Evolutionary conservation across 2,329 filamentous ascomycete species (phyloP), one percentile per base, ranked within the genome.

Genomic region (Diaporthe vexans): DNA sequence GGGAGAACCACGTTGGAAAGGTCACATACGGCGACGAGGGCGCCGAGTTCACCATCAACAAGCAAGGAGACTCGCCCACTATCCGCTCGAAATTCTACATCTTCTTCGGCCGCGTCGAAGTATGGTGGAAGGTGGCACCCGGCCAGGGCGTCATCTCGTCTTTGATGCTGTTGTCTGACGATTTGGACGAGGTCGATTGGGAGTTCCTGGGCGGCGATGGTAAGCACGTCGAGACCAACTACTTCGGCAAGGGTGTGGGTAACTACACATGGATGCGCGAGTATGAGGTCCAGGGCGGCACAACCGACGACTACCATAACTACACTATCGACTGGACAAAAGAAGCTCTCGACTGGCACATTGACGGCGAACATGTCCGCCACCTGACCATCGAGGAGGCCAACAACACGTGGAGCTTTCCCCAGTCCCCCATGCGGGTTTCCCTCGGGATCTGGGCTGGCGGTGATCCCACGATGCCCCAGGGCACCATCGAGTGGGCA

Each of bases 161-260:
- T 76, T 92, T 97, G 80, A 95, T 97, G 81, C 88, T 96, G 82
- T 88, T 97, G 77, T 96, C 93, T 68, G 93, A 97, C 78, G 92
- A 95, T 78, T 88, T 96, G 19, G 95, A 97, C 81, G 94, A 97
- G 84, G 92, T 97, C 54, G 95, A 98, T 81, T 96, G 94, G 90
- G 94, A 97, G 81, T 94, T 94, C 80, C 88, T 95, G 74, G 94
- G 94, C 59, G 88, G 88, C 73, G 92, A 94, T 80, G 83, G 85
- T 72, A 90, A 87, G 21, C 84, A 88, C 46, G 93, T 90, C 11
- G 88, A 94, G 78, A 92, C 90, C 78, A 95, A 96, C 85, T 96
- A 93, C 84, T 96, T 94, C 79, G 92, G 94, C 81, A 95, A 95
- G 85, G 94, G 93, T 65, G 86, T 83, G 85, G 85, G 91, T 83